These are phyloP conservation scores for Kregervanrija delftensis DNA, from an alignment of 805 yeast genomes.

Conservation along the genomic window DNA sequence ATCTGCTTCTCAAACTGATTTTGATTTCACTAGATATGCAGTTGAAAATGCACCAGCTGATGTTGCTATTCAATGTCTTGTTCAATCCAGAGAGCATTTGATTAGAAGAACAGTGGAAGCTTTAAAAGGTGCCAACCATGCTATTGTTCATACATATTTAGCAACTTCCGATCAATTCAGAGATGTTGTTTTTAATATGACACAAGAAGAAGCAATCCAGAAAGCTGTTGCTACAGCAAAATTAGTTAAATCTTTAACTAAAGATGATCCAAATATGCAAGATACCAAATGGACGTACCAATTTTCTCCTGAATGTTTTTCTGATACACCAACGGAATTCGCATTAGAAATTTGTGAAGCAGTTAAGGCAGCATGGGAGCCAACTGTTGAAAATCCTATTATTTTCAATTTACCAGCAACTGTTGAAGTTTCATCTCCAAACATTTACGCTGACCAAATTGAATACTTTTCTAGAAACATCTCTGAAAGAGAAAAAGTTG, in stretches of 20 bases:
- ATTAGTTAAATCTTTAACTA: conserved; percentile 60
- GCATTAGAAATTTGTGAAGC: conserved; percentile 76
- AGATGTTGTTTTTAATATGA: conserved; percentile 69
- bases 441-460: conserved; percentile 73
- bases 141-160: conserved; percentile 64
- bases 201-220: conserved; percentile 57
- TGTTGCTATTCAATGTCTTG: conserved; percentile 65
- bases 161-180: conserved; percentile 74
- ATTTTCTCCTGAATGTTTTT: conserved; percentile 74
- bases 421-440: conserved; percentile 71
- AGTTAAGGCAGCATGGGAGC: conserved; percentile 73
- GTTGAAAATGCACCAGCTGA: conserved; percentile 75
- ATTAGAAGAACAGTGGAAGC: conserved; percentile 71
- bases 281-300: conserved; percentile 66
- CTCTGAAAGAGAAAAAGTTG: conserved; percentile 62
- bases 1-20: conserved; percentile 76
- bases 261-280: conserved; percentile 61
- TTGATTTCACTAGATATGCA: conserved; percentile 74
- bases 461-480: conserved; percentile 67
- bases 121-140: conserved; percentile 64
- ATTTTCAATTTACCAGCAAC: conserved; percentile 79
- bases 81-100: conserved; percentile 71
- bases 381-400: conserved; percentile 65
- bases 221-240: conserved; percentile 69
- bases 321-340: conserved; percentile 67